Base-by-base conservation (phyloP, 768 basidiomycete species). In the Phaeotremella skinneri region DNA sequence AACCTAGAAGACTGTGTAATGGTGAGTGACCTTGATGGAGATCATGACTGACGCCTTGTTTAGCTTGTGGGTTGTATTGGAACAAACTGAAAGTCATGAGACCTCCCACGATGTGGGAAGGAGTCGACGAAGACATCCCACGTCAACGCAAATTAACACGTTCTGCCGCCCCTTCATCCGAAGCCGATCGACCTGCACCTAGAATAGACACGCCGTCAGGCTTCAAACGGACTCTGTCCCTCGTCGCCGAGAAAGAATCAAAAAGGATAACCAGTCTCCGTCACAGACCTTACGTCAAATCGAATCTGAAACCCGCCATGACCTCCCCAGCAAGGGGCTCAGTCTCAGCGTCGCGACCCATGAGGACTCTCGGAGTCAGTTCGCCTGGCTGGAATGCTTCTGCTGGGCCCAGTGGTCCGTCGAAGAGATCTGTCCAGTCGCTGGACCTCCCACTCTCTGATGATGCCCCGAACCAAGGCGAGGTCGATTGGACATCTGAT, bases 51-150 rank as follows among this genome's bases (percentile, higher is more conserved):
- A 47, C 23, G 25, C 48, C 20, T 20, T 43, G 34, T 25, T 16
- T 45, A 76, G 74, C 74, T 32, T 76, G 74, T 42, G 74, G 74
- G 17, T 57, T 76, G 16, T 76, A 76, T 61, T 76, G 69, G 68
- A 76, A 76, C 47, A 66, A 70, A 55, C 60, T 61, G 39, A 60
- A 67, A 14, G 56, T 54, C 13, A 74, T 76, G 74, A 62, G 74
- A 32, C 74, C 74, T 17, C 70, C 69, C 9, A 65, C 64, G 3
- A 41, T 76, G 39, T 76, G 74, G 74, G 64, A 66, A 31, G 73
- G 64, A 29, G 62, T 68, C 32, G 68, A 69, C 52, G 65, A 70
- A 20, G 71, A 73, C 39, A 50, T 61, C 14, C 48, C 58, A 29
- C 47, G 58, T 20, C 55, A 59, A 34, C 53, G 59, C 27, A 62